Evolutionary conservation across 106 monocot genomes (phyloP).

Genomic region (Allium fistulosum): DNA sequence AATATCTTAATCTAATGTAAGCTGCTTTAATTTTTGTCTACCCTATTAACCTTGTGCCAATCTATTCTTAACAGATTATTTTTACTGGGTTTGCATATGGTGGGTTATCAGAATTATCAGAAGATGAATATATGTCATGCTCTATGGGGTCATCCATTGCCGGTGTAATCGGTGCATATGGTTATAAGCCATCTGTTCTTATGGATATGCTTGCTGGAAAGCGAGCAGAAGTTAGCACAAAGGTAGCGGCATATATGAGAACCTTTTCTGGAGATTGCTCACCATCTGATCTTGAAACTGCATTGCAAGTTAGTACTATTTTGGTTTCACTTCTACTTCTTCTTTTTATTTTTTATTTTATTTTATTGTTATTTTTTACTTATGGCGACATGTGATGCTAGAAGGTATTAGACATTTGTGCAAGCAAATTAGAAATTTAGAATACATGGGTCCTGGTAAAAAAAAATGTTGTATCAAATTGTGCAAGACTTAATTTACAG

Average conservation of each 20-base stretch:
- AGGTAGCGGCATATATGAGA: conserved; percentile 93
- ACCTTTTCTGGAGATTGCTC: conserved; percentile 97
- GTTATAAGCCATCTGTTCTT: conserved; percentile 89
- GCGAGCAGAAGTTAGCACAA: conserved; percentile 93
- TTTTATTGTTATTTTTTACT: too few species aligned
- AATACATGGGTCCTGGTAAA: too few species aligned
- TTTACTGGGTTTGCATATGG: conserved; percentile 99
- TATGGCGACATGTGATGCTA: too few species aligned
- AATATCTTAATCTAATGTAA: too few species aligned
- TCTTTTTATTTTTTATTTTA: too few species aligned
- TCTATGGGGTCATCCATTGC: conserved; percentile 96
- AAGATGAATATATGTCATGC: conserved; percentile 94
- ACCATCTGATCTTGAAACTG: conserved; percentile 97
- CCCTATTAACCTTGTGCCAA: conserved; percentile 1
- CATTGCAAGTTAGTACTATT: conserved; percentile 65
- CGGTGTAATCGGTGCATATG: conserved; percentile 96
- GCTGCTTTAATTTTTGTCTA: neutral
- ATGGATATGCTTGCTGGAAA: conserved; percentile 99
- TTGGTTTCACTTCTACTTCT: neutral
- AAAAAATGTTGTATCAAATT: too few species aligned
- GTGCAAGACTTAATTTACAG: too few species aligned
- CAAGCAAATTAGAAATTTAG: too few species aligned
- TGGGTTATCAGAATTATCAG: conserved; percentile 89
- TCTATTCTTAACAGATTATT: conserved; percentile 51
- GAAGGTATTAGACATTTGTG: too few species aligned